These are phyloP conservation scores for Pseudopediastrum boryanum DNA, from an alignment of 139 green algal genomes.

Conservation along the genomic window DNA sequence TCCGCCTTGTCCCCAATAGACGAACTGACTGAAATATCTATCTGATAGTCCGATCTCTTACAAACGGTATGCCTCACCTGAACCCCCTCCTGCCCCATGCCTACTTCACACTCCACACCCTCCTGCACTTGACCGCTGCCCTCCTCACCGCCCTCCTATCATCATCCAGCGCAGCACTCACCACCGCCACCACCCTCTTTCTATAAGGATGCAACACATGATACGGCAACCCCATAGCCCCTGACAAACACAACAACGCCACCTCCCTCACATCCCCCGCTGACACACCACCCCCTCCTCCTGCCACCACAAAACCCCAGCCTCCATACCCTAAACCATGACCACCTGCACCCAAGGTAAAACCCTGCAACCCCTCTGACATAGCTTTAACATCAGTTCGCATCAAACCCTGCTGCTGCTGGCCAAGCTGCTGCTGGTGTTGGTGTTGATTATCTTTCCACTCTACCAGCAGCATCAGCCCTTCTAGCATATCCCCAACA, in stretches of 20 bases:
- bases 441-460: no score
- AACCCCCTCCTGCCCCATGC: no score
- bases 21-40: no score
- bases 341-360: neutral
- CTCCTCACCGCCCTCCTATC: constrained; percentile 22
- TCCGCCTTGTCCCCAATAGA: no score
- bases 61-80: no score
- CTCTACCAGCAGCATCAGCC: constrained; percentile 6
- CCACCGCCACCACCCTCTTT: constrained; percentile 19
- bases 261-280: constrained; percentile 18
- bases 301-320: neutral
- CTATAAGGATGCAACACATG: constrained; percentile 31
- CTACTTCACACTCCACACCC: no score
- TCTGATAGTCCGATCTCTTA: no score
- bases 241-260: constrained; percentile 16
- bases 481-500: neutral
- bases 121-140: no score
- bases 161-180: constrained; percentile 28
- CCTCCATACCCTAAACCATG: neutral
- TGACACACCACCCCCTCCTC: neutral
- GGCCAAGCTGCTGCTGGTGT: neutral
- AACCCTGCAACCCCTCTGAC: neutral
- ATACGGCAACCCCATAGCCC: constrained; percentile 20
- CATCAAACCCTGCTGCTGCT: neutral
- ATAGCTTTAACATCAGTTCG: neutral